Conservation (phyloP, 768 basidiomycete species). For the Gymnopilus dilepis region DNA sequence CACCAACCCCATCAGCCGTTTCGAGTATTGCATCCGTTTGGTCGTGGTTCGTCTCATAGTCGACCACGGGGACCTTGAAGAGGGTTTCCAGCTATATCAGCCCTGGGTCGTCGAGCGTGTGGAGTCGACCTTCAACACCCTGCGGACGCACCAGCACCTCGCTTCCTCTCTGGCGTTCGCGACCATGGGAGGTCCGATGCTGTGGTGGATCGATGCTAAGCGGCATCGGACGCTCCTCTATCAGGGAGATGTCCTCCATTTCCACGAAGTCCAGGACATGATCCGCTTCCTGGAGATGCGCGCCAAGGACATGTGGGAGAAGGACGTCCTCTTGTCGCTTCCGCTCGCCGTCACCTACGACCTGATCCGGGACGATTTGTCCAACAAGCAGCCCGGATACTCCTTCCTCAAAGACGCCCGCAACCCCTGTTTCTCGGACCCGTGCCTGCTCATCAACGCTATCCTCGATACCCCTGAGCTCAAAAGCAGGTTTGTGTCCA, state of each 20-base stretch:
- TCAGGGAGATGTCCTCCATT: not conserved
- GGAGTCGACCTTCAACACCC: conserved; percentile 21
- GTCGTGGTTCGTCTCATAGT: not conserved
- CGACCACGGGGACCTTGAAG: not conserved
- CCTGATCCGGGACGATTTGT: not conserved
- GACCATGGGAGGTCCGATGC: conserved; percentile 16
- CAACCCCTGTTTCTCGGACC: not conserved
- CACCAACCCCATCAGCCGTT: not conserved
- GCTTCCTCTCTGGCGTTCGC: conserved; percentile 20
- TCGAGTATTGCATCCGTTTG: conserved; percentile 1
- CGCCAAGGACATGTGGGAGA: not conserved
- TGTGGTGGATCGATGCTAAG: conserved; percentile 27
- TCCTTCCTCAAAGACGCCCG: not conserved
- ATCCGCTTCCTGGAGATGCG: not conserved
- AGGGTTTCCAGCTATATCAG: not conserved
- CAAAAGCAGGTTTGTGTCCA: not conserved
- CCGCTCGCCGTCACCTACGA: not conserved
- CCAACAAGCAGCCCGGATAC: not conserved
- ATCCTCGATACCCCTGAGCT: not conserved
- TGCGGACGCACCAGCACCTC: conserved; percentile 26
- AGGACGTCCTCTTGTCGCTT: not conserved
- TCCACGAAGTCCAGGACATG: not conserved
- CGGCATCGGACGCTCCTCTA: conserved; percentile 15
- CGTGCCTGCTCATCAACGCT: not conserved
- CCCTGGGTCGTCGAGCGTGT: conserved; percentile 20